Percentiles rank a stretch among this genome's conserved stretches.
These are phyloP conservation scores for Cicer yamashitae DNA, from an alignment of 306 rosid species.

Conservation along the genomic window DNA sequence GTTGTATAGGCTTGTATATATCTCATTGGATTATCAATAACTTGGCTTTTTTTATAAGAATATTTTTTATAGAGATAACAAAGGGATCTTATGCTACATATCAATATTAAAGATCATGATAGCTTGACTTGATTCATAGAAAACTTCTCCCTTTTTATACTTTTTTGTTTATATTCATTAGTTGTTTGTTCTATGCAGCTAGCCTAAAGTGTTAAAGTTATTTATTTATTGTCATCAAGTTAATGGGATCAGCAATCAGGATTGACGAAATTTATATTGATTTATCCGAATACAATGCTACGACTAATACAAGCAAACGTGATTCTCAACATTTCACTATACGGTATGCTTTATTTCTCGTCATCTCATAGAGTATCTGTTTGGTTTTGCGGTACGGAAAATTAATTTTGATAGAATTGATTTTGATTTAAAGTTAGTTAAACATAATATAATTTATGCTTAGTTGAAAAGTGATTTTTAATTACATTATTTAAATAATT, in stretches of 20 bases:
- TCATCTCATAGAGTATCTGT: too few species aligned
- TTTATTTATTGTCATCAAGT: conserved; percentile 43
- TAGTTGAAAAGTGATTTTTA: too few species aligned
- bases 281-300: conserved; percentile 47
- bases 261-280: conserved; percentile 63
- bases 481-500: too few species aligned
- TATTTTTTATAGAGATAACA: too few species aligned
- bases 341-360: conserved; percentile 59
- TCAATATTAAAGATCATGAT: too few species aligned
- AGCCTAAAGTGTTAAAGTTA: conserved; percentile 33
- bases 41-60: too few species aligned
- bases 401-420: too few species aligned
- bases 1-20: not conserved
- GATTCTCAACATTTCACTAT: conserved; percentile 62
- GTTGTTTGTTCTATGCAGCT: conserved; percentile 44
- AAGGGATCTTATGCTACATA: too few species aligned
- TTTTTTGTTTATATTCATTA: conserved; percentile 13
- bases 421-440: too few species aligned
- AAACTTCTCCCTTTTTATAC: not conserved
- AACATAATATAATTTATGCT: too few species aligned
- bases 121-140: not conserved
- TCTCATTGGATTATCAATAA: conserved; percentile 26
- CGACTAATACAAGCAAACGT: conserved; percentile 53
- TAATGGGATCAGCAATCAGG: conserved; percentile 53
- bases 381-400: too few species aligned